Evolutionary conservation across 352 stramenopile genomes (phyloP), one percentile per base, ranked within the genome.

Genomic region (Pythium sukuiense): DNA sequence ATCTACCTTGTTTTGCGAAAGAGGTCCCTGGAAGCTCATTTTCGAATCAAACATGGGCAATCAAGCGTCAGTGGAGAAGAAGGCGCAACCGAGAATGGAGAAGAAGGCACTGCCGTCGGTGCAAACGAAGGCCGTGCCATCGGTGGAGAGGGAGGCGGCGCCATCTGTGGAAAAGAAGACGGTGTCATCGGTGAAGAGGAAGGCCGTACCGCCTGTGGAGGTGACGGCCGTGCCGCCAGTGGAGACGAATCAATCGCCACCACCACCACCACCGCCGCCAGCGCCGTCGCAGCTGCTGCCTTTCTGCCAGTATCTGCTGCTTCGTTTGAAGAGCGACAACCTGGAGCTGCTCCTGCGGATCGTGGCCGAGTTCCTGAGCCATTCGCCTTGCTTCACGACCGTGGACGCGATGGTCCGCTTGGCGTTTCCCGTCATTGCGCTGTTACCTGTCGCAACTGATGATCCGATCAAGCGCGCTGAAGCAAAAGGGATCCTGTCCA

Each of bases 221-320:
- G n/a, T n/a, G n/a, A n/a, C n/a, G n/a, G n/a, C n/a, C n/a, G n/a
- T n/a, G n/a, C n/a, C n/a, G n/a, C n/a, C n/a, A n/a, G n/a, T n/a
- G n/a, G n/a, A n/a, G n/a, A n/a, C n/a, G n/a, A n/a, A n/a, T n/a
- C n/a, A n/a, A n/a, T n/a, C n/a, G n/a, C n/a, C n/a, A n/a, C n/a
- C n/a, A n/a, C n/a, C n/a, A n/a, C 32, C 32, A 8, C 8, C 32
- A 8, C 4, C 32, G 32, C 32, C 32, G 11, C 35, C 35, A 41
- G 41, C 49, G 29, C 13, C 30, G 37, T 59, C 61, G 61, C 45
- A 39, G 43, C 43, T 68, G 54, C 61, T 62, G 41, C 61, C 61
- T 24, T 68, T 68, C 54, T 68, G 61, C 32, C 39, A 68, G 54
- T 68, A 52, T 29, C 43, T 68, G 20, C 35, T 46, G 11, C 61